Conservation (phyloP, 331 rosid species). For the Arachis monticola region DNA sequence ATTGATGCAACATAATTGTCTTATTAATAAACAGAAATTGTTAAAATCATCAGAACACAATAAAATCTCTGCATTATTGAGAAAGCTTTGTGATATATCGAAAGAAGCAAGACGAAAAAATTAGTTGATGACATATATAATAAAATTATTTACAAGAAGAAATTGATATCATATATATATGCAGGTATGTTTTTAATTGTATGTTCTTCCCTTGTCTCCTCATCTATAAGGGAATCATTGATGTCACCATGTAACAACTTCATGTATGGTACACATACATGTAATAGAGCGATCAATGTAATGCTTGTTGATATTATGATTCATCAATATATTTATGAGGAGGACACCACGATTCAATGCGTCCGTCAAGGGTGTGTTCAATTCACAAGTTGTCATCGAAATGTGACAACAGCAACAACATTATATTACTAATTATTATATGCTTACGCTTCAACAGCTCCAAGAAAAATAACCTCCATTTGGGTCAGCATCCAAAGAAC, state of each 20-base stretch:
- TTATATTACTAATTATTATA: neutral
- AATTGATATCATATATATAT: neutral
- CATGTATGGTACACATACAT: neutral
- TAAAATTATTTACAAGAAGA: too few relatives aligned
- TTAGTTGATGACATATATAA: too few relatives aligned
- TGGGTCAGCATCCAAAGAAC: slow-evolving; percentile 39
- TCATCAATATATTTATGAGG: slow-evolving; percentile 25
- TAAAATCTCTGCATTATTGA: slow-evolving; percentile 34
- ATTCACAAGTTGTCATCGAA: slow-evolving; percentile 12
- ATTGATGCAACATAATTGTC: slow-evolving; percentile 32
- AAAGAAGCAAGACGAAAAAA: too few relatives aligned
- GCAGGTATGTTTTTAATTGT: neutral
- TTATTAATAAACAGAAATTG: slow-evolving; percentile 16
- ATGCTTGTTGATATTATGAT: slow-evolving; percentile 26
- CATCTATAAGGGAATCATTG: slow-evolving; percentile 22
- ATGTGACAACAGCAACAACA: slow-evolving; percentile 31
- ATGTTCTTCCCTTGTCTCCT: slow-evolving; percentile 8
- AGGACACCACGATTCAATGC: slow-evolving; percentile 19
- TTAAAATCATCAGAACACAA: neutral
- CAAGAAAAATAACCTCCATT: slow-evolving; percentile 47
- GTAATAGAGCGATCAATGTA: slow-evolving; percentile 22
- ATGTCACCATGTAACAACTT: slow-evolving; percentile 39
- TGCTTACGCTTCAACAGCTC: slow-evolving; percentile 45
- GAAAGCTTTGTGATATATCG: neutral
- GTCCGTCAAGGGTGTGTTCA: neutral